Base-by-base conservation (phyloP, 108 stramenopile genomes). In the Skeletonema costatum region DNA sequence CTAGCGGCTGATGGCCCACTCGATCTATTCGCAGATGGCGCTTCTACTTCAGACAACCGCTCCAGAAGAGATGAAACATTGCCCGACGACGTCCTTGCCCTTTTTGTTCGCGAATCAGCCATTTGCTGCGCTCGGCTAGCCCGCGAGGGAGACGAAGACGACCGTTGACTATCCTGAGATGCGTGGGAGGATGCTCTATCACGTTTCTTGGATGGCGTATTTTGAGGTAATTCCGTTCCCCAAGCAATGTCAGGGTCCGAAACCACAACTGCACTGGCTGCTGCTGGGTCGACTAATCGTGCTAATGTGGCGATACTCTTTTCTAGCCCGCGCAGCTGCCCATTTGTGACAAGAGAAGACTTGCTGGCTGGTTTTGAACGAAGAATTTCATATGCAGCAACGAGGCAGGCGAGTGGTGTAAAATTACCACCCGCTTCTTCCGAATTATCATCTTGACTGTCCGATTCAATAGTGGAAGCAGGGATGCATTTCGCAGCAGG, bases 391-490 rank as follows among this genome's bases (percentile, higher is more conserved):
- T 82, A 73, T 7, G 81, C 71, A 16, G 81, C 76, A 1, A 82
- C 68, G 10, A 81, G 77, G 31, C 81, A 81, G 4, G 81, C 81
- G 7, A 78, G 71, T n/a, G 81, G 77, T 33, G 76, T 72, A n/a
- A 77, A 65, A 10, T 32, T 16, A 60, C 53, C 71, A 60, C 53
- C 44, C 14, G 19, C 21, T 19, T 36, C 17, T 39, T 33, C 70
- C 33, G 56, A 19, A 8, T 32, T 31, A 19, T 66, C 68, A 71
- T 3, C n/a, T 30, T 67, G 56, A 19, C 21, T 32, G 2, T 21
- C 73, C 10, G 13, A 13, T 12, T 60, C 74, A 68, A 31, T 21
- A 73, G 39, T 17, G 38, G 38, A 31, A 32, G 31, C 16, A 31
- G 35, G 69, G 32, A 73, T 46, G 66, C 73, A 81, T 33, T 74